Percentiles rank a stretch among this genome's conserved stretches.
Evolutionary conservation across 2,329 filamentous ascomycete species (phyloP).

Genomic region (Fusarium avenaceum): DNA sequence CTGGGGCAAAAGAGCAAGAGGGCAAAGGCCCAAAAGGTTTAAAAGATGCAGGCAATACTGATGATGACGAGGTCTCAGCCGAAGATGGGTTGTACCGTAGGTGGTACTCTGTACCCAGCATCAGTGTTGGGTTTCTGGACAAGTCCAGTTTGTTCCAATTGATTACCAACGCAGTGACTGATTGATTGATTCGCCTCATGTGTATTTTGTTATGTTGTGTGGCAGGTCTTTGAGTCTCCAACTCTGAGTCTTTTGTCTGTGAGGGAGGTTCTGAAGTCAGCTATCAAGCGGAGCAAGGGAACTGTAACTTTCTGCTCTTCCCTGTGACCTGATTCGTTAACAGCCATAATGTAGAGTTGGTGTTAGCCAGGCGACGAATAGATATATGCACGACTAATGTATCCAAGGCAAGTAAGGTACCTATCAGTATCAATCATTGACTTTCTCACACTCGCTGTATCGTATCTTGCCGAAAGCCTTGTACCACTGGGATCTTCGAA

Average conservation of each 20-base stretch:
- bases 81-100: slow-evolving; percentile 13
- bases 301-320: not conserved
- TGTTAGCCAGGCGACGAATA: slow-evolving; percentile 7
- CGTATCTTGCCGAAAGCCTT: slow-evolving; percentile 5
- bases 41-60: slow-evolving; percentile 32
- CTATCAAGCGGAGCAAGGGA: too few relatives aligned
- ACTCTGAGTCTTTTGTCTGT: too few relatives aligned
- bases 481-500: not conserved
- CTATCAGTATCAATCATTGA: not conserved
- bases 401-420: not conserved
- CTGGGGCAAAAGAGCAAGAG: slow-evolving; percentile 35
- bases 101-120: not conserved
- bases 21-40: slow-evolving; percentile 25
- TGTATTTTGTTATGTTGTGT: not conserved
- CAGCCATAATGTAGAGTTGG: slow-evolving; percentile 19
- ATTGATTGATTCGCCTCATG: not conserved
- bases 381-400: slow-evolving; percentile 24
- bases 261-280: too few relatives aligned
- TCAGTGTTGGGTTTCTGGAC: slow-evolving; percentile 8
- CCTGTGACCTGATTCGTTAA: slow-evolving; percentile 7
- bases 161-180: slow-evolving; percentile 4
- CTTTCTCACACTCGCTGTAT: not conserved
- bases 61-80: slow-evolving; percentile 27
- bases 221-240: not conserved
- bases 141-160: slow-evolving; percentile 11